Evolutionary conservation across 2,329 filamentous ascomycete genomes (phyloP).

Genomic region (Camillea tinctor): DNA sequence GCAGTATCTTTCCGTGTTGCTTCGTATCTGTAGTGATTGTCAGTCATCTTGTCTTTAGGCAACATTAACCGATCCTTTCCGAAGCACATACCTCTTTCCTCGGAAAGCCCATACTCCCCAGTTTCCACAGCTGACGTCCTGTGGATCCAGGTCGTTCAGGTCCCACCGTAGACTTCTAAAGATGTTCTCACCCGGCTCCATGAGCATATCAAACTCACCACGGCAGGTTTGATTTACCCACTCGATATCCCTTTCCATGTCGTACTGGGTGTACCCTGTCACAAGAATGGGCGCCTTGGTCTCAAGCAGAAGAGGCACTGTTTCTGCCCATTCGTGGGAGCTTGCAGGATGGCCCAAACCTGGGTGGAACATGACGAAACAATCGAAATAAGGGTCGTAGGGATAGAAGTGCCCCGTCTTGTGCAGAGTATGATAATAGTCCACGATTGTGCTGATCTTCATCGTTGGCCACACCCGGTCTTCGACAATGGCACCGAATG

Average conservation of each 20-base stretch:
- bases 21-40: slow-evolving; percentile 54
- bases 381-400: slow-evolving; percentile 98
- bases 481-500: slow-evolving; percentile 91
- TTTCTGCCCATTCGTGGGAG: slow-evolving; percentile 91
- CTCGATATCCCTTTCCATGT: slow-evolving; percentile 88
- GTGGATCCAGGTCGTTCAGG: slow-evolving; percentile 89
- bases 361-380: slow-evolving; percentile 95
- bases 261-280: slow-evolving; percentile 93
- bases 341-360: slow-evolving; percentile 92
- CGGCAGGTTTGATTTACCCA: slow-evolving; percentile 84
- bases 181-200: slow-evolving; percentile 89
- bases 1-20: slow-evolving; percentile 53
- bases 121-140: slow-evolving; percentile 92
- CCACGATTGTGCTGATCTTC: slow-evolving; percentile 97
- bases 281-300: slow-evolving; percentile 94
- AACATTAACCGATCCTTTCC: neutral
- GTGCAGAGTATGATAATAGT: slow-evolving; percentile 97
- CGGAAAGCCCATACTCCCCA: slow-evolving; percentile 97
- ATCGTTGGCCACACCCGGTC: slow-evolving; percentile 83
- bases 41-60: slow-evolving; percentile 25
- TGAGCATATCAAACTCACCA: slow-evolving; percentile 87
- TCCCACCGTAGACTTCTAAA: slow-evolving; percentile 97
- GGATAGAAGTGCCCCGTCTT: slow-evolving; percentile 87
- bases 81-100: slow-evolving; percentile 76
- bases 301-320: slow-evolving; percentile 83